phyloP scores from a whole-genome alignment of 345 rosid species.

The Gossypium arboreum region DNA sequence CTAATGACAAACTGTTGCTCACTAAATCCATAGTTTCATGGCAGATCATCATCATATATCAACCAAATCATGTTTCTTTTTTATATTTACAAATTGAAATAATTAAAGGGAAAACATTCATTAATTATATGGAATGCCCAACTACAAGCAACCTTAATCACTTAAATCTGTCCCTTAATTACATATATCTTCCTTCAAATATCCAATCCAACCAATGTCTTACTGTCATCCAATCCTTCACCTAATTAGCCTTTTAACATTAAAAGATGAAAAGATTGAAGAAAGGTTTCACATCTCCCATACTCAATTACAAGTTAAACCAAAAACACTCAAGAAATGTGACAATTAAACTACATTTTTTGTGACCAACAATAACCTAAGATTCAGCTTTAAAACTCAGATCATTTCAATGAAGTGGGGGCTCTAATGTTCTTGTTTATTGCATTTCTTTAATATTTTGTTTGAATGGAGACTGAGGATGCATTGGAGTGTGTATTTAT shows the following conservation, averaged over 20 bases:
- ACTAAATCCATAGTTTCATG: background rate
- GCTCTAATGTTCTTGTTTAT: too few species aligned
- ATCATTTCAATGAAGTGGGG: too few species aligned
- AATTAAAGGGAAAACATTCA: background rate
- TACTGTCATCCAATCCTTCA: conserved; percentile 1
- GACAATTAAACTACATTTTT: too few species aligned
- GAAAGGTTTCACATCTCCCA: background rate
- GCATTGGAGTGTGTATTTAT: too few species aligned
- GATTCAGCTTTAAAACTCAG: too few species aligned
- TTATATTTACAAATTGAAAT: background rate
- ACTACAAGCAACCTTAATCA: background rate
- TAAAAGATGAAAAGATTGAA: background rate
- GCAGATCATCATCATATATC: background rate
- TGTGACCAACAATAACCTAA: too few species aligned
- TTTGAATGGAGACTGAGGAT: too few species aligned
- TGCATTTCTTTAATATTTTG: too few species aligned
- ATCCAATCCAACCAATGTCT: background rate
- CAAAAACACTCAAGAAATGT: too few species aligned
- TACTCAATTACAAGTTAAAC: too few species aligned
- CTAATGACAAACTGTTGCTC: too few species aligned
- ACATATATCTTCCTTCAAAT: background rate
- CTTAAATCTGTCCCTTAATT: background rate
- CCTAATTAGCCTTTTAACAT: background rate
- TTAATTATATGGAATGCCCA: conserved; percentile 7
- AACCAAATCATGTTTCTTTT: background rate